Evolutionary conservation across 176 grass and related monocot genomes (phyloP), one percentile per base, ranked within the genome.

Genomic region (Oryza glumipatula): DNA sequence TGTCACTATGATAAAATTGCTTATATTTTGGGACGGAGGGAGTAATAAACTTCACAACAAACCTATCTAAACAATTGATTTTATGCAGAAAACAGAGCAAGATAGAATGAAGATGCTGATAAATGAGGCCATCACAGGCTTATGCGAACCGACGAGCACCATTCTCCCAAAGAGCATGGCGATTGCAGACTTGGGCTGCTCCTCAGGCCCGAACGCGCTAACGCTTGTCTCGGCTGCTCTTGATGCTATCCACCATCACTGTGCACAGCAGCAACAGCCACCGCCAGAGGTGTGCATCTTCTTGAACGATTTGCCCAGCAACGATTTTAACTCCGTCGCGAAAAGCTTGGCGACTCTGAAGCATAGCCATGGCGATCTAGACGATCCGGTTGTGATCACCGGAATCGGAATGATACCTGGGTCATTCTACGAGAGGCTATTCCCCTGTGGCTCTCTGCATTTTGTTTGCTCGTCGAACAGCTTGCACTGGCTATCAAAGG

Each of bases 251-350:
- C 2, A 23, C 2, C 66, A 1, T 2, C 5, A 39, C 19, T 13
- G 0, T 11, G 15, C 11, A 6, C 44, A 19, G 22, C 23, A 70
- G 1, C 0, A 36, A 13, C 79, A 54, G 19, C 11, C 3, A 9
- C 30, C 17, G 4, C 79, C 5, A 0, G 79, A 70, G 30, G 0
- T 81, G 0, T 23, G 66, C 0, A 19, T 81, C 4, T 67, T 24
- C 17, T 6, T 81, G 1, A 81, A 81, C 11, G 79, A 81, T 22
- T 66, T 81, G 6, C 79, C 28, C 0, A 11, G 70, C 30, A 81
- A 81, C 11, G 79, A 81, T 66, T 81, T 81, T 47, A 81, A 81
- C 21, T 23, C 32, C 6, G 30, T 81, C 1, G 79, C 48, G 13
- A 58, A 70, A 21, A 52, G 46, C 4, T 5, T 81, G 2, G 66